Evolutionary conservation across 148 eudicot species (phyloP).

Genomic region (Limonium bicolor): DNA sequence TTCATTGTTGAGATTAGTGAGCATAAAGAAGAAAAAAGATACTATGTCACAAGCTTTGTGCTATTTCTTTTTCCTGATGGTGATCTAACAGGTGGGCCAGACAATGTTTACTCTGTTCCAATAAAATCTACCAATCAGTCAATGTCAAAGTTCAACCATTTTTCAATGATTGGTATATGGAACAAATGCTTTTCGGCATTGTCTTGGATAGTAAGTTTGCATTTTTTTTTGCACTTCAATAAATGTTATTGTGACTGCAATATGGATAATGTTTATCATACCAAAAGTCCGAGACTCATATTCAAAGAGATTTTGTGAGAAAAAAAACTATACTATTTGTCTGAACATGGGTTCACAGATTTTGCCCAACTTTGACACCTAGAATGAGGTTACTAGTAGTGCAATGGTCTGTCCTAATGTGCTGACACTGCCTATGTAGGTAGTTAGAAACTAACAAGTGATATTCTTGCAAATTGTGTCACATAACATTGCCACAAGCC

Average conservation of each 20-base stretch:
- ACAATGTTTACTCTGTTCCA: constrained; percentile 46
- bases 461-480: constrained; percentile 11
- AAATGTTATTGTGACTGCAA: constrained; percentile 12
- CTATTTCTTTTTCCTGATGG: constrained; percentile 37
- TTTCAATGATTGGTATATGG: constrained; percentile 61
- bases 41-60: constrained; percentile 46
- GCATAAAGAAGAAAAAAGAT: constrained; percentile 25
- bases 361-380: constrained; percentile 37
- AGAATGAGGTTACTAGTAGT: constrained; percentile 49
- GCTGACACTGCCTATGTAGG: constrained; percentile 13
- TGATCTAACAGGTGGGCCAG: constrained; percentile 23
- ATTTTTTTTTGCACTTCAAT: constrained; percentile 26
- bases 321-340: constrained; percentile 32
- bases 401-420: constrained; percentile 31
- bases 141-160: constrained; percentile 19
- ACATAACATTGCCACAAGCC: constrained; percentile 74
- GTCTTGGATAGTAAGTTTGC: constrained; percentile 63
- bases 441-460: constrained; percentile 18
- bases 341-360: constrained; percentile 41
- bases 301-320: constrained; percentile 40
- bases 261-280: constrained; percentile 9
- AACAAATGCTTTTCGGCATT: constrained; percentile 35
- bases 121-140: constrained; percentile 28
- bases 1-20: constrained; percentile 24
- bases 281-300: constrained; percentile 15